phyloP scores from a whole-genome alignment of 441 rosid genomes.

The Aquilaria agallochum region DNA sequence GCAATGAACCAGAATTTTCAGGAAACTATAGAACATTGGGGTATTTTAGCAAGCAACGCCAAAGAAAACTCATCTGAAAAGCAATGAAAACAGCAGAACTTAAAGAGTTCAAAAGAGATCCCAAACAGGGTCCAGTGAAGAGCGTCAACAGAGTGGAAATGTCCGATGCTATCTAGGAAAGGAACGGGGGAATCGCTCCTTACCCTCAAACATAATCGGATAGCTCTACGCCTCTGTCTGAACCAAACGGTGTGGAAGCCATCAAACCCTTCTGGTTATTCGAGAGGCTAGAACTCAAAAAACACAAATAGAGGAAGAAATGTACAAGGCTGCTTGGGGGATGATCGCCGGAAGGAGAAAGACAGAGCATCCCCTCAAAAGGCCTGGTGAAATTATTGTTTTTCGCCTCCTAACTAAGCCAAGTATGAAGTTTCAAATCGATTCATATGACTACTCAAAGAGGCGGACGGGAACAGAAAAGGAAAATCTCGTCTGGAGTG shows the following conservation, averaged over 20 bases:
- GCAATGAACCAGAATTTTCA: too few species aligned
- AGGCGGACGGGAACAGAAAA: constrained; percentile 20
- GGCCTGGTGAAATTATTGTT: constrained; percentile 24
- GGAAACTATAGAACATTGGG: too few species aligned
- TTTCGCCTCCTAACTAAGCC: constrained; percentile 70
- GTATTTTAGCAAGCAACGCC: too few species aligned
- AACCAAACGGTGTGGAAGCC: constrained; percentile 29
- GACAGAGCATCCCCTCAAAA: constrained; percentile 30
- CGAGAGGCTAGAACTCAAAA: constrained; percentile 22
- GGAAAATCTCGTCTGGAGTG: neutral
- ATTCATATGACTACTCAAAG: constrained; percentile 57
- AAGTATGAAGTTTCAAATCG: constrained; percentile 19
- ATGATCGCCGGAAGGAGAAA: constrained; percentile 11
- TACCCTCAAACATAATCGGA: constrained; percentile 9
- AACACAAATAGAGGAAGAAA: neutral
- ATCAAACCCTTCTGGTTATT: constrained; percentile 41
- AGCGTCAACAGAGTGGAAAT: neutral
- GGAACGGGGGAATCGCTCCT: constrained; percentile 11
- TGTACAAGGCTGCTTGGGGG: constrained; percentile 49
- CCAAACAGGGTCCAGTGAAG: too few species aligned
- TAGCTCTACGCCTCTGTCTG: constrained; percentile 44
- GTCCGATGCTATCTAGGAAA: constrained; percentile 7
- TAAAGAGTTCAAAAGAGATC: too few species aligned
- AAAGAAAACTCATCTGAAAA: too few species aligned
- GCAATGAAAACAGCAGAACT: too few species aligned